A percentile compares a stretch with the other conserved stretches of the same genome.
phyloP scores from a whole-genome alignment of 2,329 filamentous ascomycete genomes.

The Aspergillus oerlinghausenensis region DNA sequence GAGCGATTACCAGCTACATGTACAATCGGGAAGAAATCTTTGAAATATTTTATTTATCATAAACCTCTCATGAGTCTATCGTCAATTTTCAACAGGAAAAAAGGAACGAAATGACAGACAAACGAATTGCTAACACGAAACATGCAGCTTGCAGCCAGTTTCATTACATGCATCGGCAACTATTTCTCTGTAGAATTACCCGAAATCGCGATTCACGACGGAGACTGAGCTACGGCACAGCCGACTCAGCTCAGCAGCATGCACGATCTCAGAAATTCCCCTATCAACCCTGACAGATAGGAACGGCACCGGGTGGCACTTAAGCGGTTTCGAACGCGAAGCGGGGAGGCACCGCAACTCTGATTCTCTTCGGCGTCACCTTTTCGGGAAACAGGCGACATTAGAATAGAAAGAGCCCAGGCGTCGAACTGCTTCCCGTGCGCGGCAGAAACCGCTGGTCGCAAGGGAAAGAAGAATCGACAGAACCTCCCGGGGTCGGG shows the following conservation, averaged over 20 bases:
- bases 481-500: not conserved
- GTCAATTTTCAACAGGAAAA: slow-evolving; percentile 17
- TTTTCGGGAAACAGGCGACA: slow-evolving; percentile 2
- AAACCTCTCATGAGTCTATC: slow-evolving; percentile 32
- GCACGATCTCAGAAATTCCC: slow-evolving; percentile 5
- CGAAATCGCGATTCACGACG: slow-evolving; percentile 17
- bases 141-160: slow-evolving; percentile 22
- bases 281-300: slow-evolving; percentile 6
- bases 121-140: slow-evolving; percentile 22
- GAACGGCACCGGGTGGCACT: not conserved
- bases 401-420: slow-evolving; percentile 13
- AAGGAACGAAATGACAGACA: slow-evolving; percentile 26
- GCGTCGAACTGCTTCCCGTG: slow-evolving; percentile 7
- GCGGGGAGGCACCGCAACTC: not conserved
- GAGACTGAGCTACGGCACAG: slow-evolving; percentile 2
- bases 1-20: not conserved
- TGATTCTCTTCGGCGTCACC: not conserved
- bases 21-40: not conserved
- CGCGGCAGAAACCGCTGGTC: not conserved
- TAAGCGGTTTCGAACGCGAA: not conserved
- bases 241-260: slow-evolving; percentile 11
- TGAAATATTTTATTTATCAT: slow-evolving; percentile 26
- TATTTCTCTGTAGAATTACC: slow-evolving; percentile 25
- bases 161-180: slow-evolving; percentile 25
- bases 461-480: slow-evolving; percentile 14